phyloP scores from a whole-genome alignment of 345 rosid species.

The Viola odorata region DNA sequence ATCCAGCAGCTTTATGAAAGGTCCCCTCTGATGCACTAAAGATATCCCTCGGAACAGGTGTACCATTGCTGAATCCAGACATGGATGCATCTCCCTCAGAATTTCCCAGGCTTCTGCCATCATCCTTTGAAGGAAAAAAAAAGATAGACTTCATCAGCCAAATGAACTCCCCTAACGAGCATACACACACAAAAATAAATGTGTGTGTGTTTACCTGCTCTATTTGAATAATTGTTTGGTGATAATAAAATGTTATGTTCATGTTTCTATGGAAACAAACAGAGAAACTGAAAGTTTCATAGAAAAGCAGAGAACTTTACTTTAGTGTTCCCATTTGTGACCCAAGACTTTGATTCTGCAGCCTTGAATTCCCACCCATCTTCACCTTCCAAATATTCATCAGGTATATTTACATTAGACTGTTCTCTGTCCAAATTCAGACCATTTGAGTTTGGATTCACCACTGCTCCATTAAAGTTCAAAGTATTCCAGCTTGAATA shows the following conservation, averaged over 20 bases:
- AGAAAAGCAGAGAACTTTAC: neutral
- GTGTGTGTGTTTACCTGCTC: neutral
- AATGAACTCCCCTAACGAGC: slow-evolving; percentile 7
- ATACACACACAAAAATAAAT: neutral
- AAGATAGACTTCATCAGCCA: slow-evolving; percentile 18
- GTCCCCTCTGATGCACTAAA: slow-evolving; percentile 15
- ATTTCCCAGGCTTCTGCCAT: slow-evolving; percentile 15
- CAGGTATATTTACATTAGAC: neutral
- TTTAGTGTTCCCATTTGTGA: slow-evolving; percentile 5
- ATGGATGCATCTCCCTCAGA: slow-evolving; percentile 5
- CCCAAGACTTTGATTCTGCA: slow-evolving; percentile 20
- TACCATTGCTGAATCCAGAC: slow-evolving; percentile 20
- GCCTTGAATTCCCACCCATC: slow-evolving; percentile 37
- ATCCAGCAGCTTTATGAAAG: slow-evolving; percentile 27
- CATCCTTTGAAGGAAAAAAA: slow-evolving; percentile 27
- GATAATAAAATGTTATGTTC: too few relatives aligned
- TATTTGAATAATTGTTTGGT: neutral
- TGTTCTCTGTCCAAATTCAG: slow-evolving; percentile 6
- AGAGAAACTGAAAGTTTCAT: neutral
- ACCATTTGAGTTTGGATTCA: slow-evolving; percentile 2
- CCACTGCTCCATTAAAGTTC: neutral
- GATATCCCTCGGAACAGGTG: slow-evolving; percentile 14
- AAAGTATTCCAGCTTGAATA: slow-evolving; percentile 9
- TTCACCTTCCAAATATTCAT: slow-evolving; percentile 19
- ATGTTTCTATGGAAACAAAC: too few relatives aligned